Conservation (phyloP, 2,329 filamentous ascomycete genomes). For the Diaporthe capsici region DNA sequence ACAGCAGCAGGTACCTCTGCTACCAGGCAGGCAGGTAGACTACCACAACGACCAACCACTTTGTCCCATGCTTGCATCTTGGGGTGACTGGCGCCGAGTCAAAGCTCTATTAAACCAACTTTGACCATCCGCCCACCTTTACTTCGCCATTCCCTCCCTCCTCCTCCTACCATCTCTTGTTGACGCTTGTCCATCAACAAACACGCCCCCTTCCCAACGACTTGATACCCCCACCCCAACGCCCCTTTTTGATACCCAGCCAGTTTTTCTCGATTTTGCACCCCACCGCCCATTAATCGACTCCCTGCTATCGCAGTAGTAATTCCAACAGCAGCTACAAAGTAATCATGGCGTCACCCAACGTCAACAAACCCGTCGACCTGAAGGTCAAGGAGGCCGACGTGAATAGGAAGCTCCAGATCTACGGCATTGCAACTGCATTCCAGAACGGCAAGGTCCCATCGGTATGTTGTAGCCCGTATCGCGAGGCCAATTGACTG, state of each 20-base stretch:
- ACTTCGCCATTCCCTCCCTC: background rate
- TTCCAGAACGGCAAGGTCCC: constrained; percentile 93
- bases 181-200: constrained; percentile 30
- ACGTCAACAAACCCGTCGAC: constrained; percentile 82
- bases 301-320: constrained; percentile 10
- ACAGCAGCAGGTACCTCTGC: background rate
- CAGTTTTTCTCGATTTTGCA: background rate
- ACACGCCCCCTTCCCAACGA: constrained; percentile 2
- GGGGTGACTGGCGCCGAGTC: constrained; percentile 27
- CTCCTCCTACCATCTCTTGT: constrained; percentile 14
- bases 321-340: constrained; percentile 17
- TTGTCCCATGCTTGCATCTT: constrained; percentile 24
- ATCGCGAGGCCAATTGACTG: background rate
- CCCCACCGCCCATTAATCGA: constrained; percentile 7
- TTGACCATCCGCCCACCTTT: constrained; percentile 19
- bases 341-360: constrained; percentile 43
- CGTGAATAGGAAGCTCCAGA: constrained; percentile 93
- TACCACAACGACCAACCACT: constrained; percentile 8
- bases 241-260: constrained; percentile 31
- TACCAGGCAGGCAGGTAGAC: background rate
- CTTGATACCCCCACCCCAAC: constrained; percentile 37
- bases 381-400: constrained; percentile 84
- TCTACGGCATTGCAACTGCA: constrained; percentile 90
- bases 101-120: constrained; percentile 39
- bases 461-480: constrained; percentile 71